These are phyloP conservation scores for Teratosphaeria epicoccoides DNA, from an alignment of 2,329 filamentous ascomycete genomes.

Conservation along the genomic window DNA sequence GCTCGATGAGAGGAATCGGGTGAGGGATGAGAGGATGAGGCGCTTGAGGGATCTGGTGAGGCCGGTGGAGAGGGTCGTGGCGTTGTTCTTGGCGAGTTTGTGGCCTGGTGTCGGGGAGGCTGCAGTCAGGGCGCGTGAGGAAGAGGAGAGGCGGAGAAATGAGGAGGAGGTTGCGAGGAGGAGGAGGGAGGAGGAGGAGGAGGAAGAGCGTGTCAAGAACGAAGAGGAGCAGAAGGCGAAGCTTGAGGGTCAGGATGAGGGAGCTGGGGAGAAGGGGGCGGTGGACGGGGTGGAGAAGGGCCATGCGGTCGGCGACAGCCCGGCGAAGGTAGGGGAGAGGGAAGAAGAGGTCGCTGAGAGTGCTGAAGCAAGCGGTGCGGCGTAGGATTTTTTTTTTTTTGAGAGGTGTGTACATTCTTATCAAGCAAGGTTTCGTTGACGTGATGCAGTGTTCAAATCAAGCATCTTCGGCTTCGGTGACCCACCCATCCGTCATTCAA, in stretches of 20 bases:
- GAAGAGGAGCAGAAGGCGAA: constrained; percentile 12
- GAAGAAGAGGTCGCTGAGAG: background rate
- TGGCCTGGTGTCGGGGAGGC: constrained; percentile 53
- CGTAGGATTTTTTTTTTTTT: too few species aligned
- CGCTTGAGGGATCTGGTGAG: constrained; percentile 28
- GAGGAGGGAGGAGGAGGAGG: constrained; percentile 18
- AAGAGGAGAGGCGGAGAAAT: constrained; percentile 22
- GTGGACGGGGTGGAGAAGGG: background rate
- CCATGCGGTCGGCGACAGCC: background rate
- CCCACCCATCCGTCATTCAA: background rate
- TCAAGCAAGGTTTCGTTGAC: background rate
- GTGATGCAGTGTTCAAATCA: too few species aligned
- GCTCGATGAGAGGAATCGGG: constrained; percentile 19
- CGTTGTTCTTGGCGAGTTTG: constrained; percentile 53
- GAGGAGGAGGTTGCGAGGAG: constrained; percentile 21
- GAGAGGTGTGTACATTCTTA: background rate
- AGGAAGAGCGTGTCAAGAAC: constrained; percentile 9
- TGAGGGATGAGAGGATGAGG: constrained; percentile 11
- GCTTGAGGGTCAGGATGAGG: constrained; percentile 6
- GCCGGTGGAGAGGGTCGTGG: constrained; percentile 44
- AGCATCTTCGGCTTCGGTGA: too few species aligned
- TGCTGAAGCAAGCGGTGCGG: background rate
- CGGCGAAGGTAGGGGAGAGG: background rate
- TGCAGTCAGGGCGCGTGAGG: constrained; percentile 45
- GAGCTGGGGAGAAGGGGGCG: background rate